Conservation (phyloP, 1,284 basidiomycete genomes). For the Fomitopsis schrenkii region DNA sequence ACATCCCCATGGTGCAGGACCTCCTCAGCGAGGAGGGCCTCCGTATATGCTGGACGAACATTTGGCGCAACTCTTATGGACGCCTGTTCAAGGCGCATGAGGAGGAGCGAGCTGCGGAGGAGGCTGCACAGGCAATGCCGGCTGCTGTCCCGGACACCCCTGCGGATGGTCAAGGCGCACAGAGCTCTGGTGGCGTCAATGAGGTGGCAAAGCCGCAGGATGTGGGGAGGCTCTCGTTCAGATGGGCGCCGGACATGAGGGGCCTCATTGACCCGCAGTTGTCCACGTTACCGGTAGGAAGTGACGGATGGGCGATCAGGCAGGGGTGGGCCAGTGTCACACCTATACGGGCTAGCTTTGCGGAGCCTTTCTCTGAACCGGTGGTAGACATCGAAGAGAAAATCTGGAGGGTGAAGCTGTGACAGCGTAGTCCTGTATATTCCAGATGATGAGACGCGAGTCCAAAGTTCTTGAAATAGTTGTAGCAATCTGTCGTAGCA, state of each 20-base stretch:
- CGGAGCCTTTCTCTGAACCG: conserved; percentile 42
- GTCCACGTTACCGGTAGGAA: conserved; percentile 62
- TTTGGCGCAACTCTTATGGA: conserved; percentile 77
- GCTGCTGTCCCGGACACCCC: conserved; percentile 44
- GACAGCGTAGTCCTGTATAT: not conserved
- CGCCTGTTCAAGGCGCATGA: conserved; percentile 61
- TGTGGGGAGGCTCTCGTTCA: conserved; percentile 58
- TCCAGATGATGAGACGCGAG: not conserved
- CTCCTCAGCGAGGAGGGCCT: conserved; percentile 54
- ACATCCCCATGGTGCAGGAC: conserved; percentile 70
- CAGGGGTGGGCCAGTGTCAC: conserved; percentile 70
- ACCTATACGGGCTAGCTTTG: conserved; percentile 70
- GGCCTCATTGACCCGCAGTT: conserved; percentile 61
- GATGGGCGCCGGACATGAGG: conserved; percentile 77
- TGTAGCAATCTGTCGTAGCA: not conserved
- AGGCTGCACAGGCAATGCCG: conserved; percentile 18
- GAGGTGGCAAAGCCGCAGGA: conserved; percentile 17
- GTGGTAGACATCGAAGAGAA: conserved; percentile 32
- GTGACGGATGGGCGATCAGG: conserved; percentile 78
- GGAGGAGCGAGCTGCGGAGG: conserved; percentile 15
- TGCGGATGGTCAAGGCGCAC: conserved; percentile 13
- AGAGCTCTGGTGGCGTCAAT: conserved; percentile 8
- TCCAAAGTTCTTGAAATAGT: not conserved
- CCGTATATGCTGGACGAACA: conserved; percentile 67
- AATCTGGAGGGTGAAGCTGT: conserved; percentile 55